Base-by-base conservation (phyloP, 495 filamentous ascomycete species). In the Paragyromitra xinjiangensis region DNA sequence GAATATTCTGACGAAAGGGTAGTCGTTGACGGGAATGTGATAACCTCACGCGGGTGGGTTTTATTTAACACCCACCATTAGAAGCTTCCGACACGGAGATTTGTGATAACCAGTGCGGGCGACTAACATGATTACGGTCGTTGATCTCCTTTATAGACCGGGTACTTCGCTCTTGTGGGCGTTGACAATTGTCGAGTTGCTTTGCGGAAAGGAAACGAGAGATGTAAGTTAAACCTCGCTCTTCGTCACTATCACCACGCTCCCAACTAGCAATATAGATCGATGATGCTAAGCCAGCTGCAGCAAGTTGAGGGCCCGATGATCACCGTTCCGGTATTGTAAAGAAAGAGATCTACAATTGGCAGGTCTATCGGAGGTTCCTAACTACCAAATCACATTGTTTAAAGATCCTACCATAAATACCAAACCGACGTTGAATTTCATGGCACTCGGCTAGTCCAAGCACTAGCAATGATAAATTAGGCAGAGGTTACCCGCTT, bases 271-370 rank as follows among this genome's bases (percentile, higher is more conserved):
- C 11, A 2, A 39, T 56, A 11, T 7, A 19, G 63, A 44, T 34
- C n/a, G 12, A 12, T 59, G 4, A 22, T 29, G 34, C 53, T 79
- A 67, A 79, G 29, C 45, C 16, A 29, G 44, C 16, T 78, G 14
- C 26, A 79, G 74, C 74, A 79, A 39, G 75, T 79, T 53, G 77
- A 79, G 63, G 51, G 66, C 11, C 77, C 77, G 4, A 79, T 79
- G 77, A 63, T 79, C 45, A 72, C 59, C 12, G 44, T 66, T 11
- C 44, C 29, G 9, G 16, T 29, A 62, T 59, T 79, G 22, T 79
- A 71, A 58, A 37, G 39, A 14, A 40, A 19, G 29, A 11, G 0
- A 22, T 61, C 40, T 24, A 26, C 1, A 73, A 37, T 12, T 9
- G 8, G 6, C n/a, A 19, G 22, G 45, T 19, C 29, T 56, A 29